Evolutionary conservation across 208 protist genomes (phyloP).

Genomic region (Trypanosoma mega): DNA sequence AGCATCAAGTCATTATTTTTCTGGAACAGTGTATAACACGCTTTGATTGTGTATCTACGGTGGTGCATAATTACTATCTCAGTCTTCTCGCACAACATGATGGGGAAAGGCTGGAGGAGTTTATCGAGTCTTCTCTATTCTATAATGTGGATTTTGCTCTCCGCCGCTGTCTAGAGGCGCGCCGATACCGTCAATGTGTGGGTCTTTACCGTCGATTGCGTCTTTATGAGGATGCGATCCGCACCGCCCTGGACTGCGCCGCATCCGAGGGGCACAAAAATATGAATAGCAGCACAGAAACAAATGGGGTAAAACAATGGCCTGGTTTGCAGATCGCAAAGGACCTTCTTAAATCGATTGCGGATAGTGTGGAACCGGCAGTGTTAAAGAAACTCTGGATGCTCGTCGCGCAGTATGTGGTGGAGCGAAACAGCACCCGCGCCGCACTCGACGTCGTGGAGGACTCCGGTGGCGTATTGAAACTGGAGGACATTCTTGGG

Average conservation of each 20-base stretch:
- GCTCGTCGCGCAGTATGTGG: conserved; percentile 83
- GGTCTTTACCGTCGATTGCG: conserved; percentile 90
- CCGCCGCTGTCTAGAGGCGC: conserved; percentile 80
- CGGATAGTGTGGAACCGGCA: conserved; percentile 54
- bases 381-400: conserved; percentile 93
- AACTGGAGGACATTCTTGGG: conserved; percentile 95
- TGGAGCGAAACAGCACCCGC: conserved; percentile 80
- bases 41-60: conserved; percentile 70
- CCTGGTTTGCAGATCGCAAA: conserved; percentile 66
- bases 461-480: conserved; percentile 74
- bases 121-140: conserved; percentile 70
- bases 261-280: background rate
- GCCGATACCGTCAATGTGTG: conserved; percentile 75
- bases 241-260: conserved; percentile 61
- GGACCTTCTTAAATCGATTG: conserved; percentile 69
- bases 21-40: conserved; percentile 90
- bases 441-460: conserved; percentile 73
- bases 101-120: conserved; percentile 65
- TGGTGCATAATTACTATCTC: conserved; percentile 95
- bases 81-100: conserved; percentile 88
- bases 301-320: conserved; percentile 25
- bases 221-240: conserved; percentile 95
- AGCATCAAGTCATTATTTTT: conserved; percentile 93
- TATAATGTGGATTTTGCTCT: conserved; percentile 93
- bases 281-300: background rate